phyloP scores from a whole-genome alignment of 768 basidiomycete genomes.

The Termitomyces titanicus region DNA sequence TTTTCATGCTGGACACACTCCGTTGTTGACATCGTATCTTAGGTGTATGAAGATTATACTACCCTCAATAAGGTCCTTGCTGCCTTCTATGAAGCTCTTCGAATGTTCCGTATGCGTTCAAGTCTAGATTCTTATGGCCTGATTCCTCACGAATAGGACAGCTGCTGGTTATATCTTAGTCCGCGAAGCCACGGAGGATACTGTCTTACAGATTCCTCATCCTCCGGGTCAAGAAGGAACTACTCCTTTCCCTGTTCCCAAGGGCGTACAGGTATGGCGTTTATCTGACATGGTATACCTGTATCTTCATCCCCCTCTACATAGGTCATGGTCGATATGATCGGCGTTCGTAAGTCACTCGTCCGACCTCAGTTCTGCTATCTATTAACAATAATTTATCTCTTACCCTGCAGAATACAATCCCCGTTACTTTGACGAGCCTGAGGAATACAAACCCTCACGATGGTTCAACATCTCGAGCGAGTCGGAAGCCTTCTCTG shows the following conservation, averaged over 20 bases:
- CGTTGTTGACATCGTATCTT: background rate
- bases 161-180: constrained; percentile 39
- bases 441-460: constrained; percentile 45
- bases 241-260: constrained; percentile 31
- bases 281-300: background rate
- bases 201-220: constrained; percentile 38
- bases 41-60: constrained; percentile 38
- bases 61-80: constrained; percentile 40
- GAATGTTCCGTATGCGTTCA: constrained; percentile 42
- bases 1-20: background rate
- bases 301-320: background rate
- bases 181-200: constrained; percentile 41
- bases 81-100: constrained; percentile 39
- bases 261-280: constrained; percentile 32
- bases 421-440: constrained; percentile 45
- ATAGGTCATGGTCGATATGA: constrained; percentile 42
- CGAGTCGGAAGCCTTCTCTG: constrained; percentile 42
- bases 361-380: background rate
- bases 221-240: constrained; percentile 36
- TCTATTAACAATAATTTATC: background rate
- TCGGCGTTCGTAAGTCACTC: constrained; percentile 41
- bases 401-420: constrained; percentile 37
- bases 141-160: constrained; percentile 12
- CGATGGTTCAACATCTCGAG: constrained; percentile 42
- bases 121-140: background rate